These are phyloP conservation scores for Elaeis oleifera DNA, from an alignment of 202 grass and related monocot genomes.

Conservation along the genomic window DNA sequence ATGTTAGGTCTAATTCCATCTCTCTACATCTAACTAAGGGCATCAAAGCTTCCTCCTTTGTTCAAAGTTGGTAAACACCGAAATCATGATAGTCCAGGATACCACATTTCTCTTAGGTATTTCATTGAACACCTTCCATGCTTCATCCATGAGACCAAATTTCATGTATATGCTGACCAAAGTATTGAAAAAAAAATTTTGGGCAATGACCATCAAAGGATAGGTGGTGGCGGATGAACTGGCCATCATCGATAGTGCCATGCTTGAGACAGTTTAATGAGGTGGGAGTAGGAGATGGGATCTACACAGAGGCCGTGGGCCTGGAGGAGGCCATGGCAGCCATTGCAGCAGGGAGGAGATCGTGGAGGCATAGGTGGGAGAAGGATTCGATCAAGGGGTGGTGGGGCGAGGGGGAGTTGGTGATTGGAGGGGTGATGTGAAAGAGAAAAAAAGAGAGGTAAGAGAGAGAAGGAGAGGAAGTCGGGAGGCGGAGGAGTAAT, in stretches of 20 bases:
- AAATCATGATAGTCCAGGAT: conserved; percentile 46
- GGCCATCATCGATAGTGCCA: conserved; percentile 26
- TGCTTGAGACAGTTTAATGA: conserved; percentile 56
- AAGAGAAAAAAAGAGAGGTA: too few relatives aligned
- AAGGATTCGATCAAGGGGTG: conserved; percentile 31
- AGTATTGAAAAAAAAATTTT: conserved; percentile 39
- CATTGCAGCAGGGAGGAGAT: conserved; percentile 30
- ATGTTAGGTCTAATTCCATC: conserved; percentile 41
- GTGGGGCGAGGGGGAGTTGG: background rate
- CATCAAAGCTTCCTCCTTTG: conserved; percentile 40
- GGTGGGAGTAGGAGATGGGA: conserved; percentile 39
- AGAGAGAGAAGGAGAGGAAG: too few relatives aligned
- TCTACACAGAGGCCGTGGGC: conserved; percentile 34
- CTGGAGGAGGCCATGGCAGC: conserved; percentile 24
- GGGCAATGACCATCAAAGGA: background rate
- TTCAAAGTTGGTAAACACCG: conserved; percentile 21
- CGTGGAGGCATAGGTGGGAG: conserved; percentile 34
- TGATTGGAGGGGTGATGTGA: background rate
- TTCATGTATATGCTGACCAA: conserved; percentile 42
- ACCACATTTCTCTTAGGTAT: conserved; percentile 46
- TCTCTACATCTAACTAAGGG: conserved; percentile 41
- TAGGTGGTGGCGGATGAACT: conserved; percentile 28
- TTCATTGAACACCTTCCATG: conserved; percentile 38
- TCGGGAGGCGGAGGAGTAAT: too few relatives aligned
- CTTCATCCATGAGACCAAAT: conserved; percentile 41